Evolutionary conservation across 2,329 filamentous ascomycete species (phyloP).

Genomic region (Blastomyces emzantsi): DNA sequence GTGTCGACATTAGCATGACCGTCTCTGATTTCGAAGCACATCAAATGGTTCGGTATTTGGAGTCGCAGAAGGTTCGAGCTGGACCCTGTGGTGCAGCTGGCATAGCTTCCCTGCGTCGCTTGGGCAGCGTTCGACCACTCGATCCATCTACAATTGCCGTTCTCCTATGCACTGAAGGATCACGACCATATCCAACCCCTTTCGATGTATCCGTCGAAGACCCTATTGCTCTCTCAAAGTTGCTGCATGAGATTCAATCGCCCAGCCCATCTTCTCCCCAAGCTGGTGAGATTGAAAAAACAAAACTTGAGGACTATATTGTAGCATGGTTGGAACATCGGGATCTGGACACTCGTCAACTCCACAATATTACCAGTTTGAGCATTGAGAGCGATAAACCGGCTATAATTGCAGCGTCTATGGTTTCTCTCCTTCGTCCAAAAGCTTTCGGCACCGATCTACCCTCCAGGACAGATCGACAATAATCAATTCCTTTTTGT

Average conservation of each 20-base stretch:
- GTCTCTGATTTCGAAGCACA: conserved; percentile 58
- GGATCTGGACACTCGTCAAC: conserved; percentile 34
- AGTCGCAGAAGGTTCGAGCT: conserved; percentile 38
- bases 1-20: conserved; percentile 52
- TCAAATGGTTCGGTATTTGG: conserved; percentile 47
- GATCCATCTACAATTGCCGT: conserved; percentile 49
- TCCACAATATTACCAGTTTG: neutral
- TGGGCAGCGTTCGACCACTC: conserved; percentile 33
- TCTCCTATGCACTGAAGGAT: conserved; percentile 58
- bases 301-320: conserved; percentile 40
- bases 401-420: neutral
- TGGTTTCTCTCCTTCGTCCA: neutral
- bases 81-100: conserved; percentile 57
- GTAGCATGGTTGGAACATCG: conserved; percentile 45
- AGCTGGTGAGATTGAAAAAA: conserved; percentile 39
- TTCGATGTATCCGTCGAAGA: conserved; percentile 36
- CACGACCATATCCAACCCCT: conserved; percentile 45
- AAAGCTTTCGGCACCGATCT: neutral
- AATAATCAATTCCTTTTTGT: neutral
- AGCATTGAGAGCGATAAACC: neutral
- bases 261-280: conserved; percentile 38
- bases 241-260: conserved; percentile 43
- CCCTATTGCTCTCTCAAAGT: conserved; percentile 36
- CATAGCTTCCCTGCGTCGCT: conserved; percentile 46
- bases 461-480: neutral